Base-by-base conservation (phyloP, 257 asterid species). In the Coffea canephora region DNA sequence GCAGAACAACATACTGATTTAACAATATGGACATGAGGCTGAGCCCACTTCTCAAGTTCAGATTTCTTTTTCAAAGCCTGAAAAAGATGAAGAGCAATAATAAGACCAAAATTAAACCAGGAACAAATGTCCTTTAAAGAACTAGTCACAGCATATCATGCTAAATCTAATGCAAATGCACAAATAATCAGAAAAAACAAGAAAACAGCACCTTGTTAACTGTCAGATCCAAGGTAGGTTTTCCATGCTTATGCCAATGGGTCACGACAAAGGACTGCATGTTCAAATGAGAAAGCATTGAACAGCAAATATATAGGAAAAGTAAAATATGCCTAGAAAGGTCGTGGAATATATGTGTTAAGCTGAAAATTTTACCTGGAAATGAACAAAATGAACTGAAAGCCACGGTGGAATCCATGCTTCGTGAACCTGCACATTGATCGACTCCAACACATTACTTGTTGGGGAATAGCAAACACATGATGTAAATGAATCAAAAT, bases 331-430 rank as follows among this genome's bases (percentile, higher is more conserved):
- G 18, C 13, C 13, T 10, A 50, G 3, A 15, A 13, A 23, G 14
- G 62, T 72, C 65, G 39, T 25, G n/a, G 34, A 16, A 48, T 12
- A 59, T 64, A 41, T 72, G 5, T 14, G 48, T 4, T 34, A 4
- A 31, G 75, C 23, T 36, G 65, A 41, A 71, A 65, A 39, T 19
- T 50, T 86, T 80, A 86, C 90, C 90, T 82, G 83, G 75, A 66
- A 84, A 76, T 84, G 83, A 68, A 78, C 84, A 74, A 79, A 69
- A 87, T 84, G 87, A 77, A 84, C 80, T 59, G 78, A 82, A 21
- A 87, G 77, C 93, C 89, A 89, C 75, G 88, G 80, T 19, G 87
- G 90, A 78, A 87, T 78, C 92, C 91, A 84, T 59, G 83, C 87
- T 83, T 80, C 79, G 34, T 45, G 83, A 79, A 86, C 88, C 89